Conservation (phyloP, 1,284 basidiomycete species). For the Exobasidium rhododendri region DNA sequence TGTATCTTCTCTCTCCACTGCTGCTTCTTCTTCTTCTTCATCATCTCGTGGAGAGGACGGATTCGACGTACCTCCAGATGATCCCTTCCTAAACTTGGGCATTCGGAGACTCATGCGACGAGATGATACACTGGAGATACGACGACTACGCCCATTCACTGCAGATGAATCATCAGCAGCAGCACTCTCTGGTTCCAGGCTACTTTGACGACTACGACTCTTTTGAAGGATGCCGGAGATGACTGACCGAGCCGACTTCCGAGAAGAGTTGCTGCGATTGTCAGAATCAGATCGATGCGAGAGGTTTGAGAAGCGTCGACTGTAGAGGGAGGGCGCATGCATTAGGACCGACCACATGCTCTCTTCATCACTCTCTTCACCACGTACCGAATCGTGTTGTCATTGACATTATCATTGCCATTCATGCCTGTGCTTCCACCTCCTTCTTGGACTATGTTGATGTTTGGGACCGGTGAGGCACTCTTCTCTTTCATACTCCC, state of each 20-base stretch:
- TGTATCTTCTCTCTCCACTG: background rate
- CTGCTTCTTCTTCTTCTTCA: background rate
- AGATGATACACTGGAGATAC: background rate
- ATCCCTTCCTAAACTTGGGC: constrained; percentile 13
- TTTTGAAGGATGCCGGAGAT: constrained; percentile 13
- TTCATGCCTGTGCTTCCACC: no score
- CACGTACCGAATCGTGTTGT: background rate
- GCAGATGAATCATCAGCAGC: background rate
- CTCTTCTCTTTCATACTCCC: no score
- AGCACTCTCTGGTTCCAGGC: constrained; percentile 13
- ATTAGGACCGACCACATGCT: no score
- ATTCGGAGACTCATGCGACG: constrained; percentile 17
- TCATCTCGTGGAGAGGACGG: background rate
- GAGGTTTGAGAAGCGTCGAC: constrained; percentile 11
- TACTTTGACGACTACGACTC: constrained; percentile 6
- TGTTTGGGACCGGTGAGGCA: no score
- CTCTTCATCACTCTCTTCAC: no score
- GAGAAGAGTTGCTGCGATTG: constrained; percentile 14
- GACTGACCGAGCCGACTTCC: constrained; percentile 8
- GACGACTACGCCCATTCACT: background rate
- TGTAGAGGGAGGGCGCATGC: constrained; percentile 6
- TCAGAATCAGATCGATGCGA: constrained; percentile 14
- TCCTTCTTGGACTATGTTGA: background rate
- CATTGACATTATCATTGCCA: constrained; percentile 12
- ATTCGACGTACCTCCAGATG: background rate